phyloP scores from a whole-genome alignment of 2,329 filamentous ascomycete genomes.

The Aspergillus flavus region DNA sequence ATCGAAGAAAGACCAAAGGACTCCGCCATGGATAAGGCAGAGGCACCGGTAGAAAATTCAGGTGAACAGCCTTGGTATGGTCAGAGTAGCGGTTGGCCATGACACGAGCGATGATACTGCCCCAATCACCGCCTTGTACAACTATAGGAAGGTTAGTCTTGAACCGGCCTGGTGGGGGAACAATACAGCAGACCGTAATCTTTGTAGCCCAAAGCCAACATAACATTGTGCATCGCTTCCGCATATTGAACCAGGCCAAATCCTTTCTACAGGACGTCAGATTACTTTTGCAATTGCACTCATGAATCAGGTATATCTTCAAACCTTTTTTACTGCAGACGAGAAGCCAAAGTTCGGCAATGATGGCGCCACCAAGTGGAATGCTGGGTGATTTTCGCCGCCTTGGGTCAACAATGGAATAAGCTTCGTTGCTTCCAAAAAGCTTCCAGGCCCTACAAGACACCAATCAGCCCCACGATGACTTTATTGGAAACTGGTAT shows the following conservation, averaged over 20 bases:
- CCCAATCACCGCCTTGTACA: slow-evolving; percentile 72
- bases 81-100: slow-evolving; percentile 63
- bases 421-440: slow-evolving; percentile 55
- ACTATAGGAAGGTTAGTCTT: slow-evolving; percentile 19
- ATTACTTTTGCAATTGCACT: neutral
- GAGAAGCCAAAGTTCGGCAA: slow-evolving; percentile 62
- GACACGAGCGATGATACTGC: slow-evolving; percentile 63
- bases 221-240: slow-evolving; percentile 67
- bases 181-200: slow-evolving; percentile 52
- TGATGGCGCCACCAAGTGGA: slow-evolving; percentile 57
- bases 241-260: slow-evolving; percentile 65
- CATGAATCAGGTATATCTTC: neutral
- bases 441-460: slow-evolving; percentile 62
- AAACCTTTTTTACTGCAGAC: slow-evolving; percentile 42
- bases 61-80: slow-evolving; percentile 61
- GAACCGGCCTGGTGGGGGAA: neutral
- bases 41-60: slow-evolving; percentile 58
- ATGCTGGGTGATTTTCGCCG: slow-evolving; percentile 45
- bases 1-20: slow-evolving; percentile 55
- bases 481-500: neutral
- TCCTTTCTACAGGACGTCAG: slow-evolving; percentile 46
- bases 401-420: slow-evolving; percentile 50
- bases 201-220: slow-evolving; percentile 67
- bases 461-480: neutral
- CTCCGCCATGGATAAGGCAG: slow-evolving; percentile 55